These are phyloP conservation scores for Linum usitatissimum DNA, from an alignment of 345 rosid species.

Conservation along the genomic window DNA sequence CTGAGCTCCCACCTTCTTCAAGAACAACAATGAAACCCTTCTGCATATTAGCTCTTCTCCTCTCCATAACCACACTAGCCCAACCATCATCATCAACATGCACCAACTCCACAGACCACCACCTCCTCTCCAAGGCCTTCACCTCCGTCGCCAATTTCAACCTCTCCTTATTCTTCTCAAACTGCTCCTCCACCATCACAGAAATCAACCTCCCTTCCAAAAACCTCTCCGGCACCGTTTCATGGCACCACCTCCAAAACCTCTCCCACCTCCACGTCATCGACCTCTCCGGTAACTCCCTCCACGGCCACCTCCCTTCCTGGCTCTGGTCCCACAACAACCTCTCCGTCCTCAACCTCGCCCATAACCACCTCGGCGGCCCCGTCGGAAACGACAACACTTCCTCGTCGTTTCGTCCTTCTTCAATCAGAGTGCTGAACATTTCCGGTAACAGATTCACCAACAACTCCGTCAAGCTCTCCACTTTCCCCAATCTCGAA, in stretches of 20 bases:
- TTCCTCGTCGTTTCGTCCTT: slow-evolving; percentile 13
- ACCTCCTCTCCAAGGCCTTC: slow-evolving; percentile 48
- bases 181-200: slow-evolving; percentile 37
- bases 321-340: slow-evolving; percentile 54
- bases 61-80: neutral
- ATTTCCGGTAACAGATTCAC: slow-evolving; percentile 76
- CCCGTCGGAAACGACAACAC: slow-evolving; percentile 23
- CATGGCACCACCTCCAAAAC: slow-evolving; percentile 54
- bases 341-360: slow-evolving; percentile 35
- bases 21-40: neutral
- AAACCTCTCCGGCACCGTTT: slow-evolving; percentile 50
- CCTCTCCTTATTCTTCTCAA: slow-evolving; percentile 39
- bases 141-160: slow-evolving; percentile 57
- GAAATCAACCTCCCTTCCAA: slow-evolving; percentile 42
- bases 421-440: slow-evolving; percentile 40
- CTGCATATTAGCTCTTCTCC: neutral
- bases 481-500: slow-evolving; percentile 41
- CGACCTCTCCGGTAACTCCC: slow-evolving; percentile 66
- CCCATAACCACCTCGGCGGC: slow-evolving; percentile 48
- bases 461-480: slow-evolving; percentile 37
- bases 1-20: neutral
- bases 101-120: slow-evolving; percentile 25
- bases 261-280: slow-evolving; percentile 38
- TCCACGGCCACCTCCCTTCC: slow-evolving; percentile 54
- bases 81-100: neutral